Evolutionary conservation across 1,284 basidiomycete genomes (phyloP), one percentile per base, ranked within the genome.

Genomic region (Ustilago vetiveriae): DNA sequence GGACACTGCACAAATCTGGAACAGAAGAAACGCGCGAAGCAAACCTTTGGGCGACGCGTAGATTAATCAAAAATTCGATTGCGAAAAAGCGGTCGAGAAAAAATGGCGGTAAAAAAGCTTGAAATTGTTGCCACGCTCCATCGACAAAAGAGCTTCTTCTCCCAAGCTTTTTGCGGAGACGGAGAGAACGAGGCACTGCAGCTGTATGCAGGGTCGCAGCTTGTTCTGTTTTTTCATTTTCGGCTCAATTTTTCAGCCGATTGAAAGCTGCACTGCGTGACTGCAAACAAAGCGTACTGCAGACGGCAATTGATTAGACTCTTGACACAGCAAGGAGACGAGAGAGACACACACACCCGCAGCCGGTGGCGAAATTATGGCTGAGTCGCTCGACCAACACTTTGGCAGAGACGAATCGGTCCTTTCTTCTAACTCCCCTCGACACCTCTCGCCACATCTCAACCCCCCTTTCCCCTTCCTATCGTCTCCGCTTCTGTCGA

Each of bases 321-420:
- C 41, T 40, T 39, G 51, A 46, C 43, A 54, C 42, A 3, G n/a
- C n/a, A n/a, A n/a, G n/a, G n/a, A n/a, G n/a, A n/a, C n/a, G n/a
- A n/a, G n/a, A n/a, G n/a, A n/a, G n/a, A n/a, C n/a, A n/a, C n/a
- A n/a, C n/a, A n/a, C n/a, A n/a, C 35, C 17, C 22, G 13, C 29
- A 42, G 35, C 29, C 17, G 52, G 52, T 55, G 52, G 52, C 52
- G 52, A 47, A 38, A 54, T 30, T 22, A 41, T 46, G 52, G 52
- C 52, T 55, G 52, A 55, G 44, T 55, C 51, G 51, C 9, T 22
- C 41, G 21, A 41, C 29, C 43, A 29, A 42, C 42, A 36, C 42
- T 37, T 37, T 11, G n/a, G n/a, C n/a, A n/a, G n/a, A n/a, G n/a
- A n/a, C n/a, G n/a, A n/a, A n/a, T n/a, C n/a, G n/a, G n/a, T n/a